Evolutionary conservation across 495 filamentous ascomycete genomes (phyloP), one percentile per base, ranked within the genome.

Genomic region (Penicillium psychrofluorescens): DNA sequence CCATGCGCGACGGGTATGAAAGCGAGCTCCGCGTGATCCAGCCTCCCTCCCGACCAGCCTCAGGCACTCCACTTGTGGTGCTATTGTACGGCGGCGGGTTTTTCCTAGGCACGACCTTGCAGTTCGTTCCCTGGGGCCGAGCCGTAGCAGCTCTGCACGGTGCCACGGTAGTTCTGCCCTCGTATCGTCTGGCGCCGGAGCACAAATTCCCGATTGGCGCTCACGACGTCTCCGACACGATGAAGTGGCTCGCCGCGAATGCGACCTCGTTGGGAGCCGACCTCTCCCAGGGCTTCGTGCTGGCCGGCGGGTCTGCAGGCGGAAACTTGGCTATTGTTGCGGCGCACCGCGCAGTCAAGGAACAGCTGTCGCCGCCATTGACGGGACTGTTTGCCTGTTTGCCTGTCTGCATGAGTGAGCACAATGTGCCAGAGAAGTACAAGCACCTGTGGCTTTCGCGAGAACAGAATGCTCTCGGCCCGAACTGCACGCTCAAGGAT

Each of bases 251-350:
- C 8, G 63, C 66, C 1, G 36, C 50, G 15, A 64, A 77, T 38
- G 63, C 65, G 10, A 33, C 43, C 0, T 28, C 40, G 2, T 38
- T 55, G 0, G 48, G 40, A 11, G 51, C 41, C 14, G 46, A 49
- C 11, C 29, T 44, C 32, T 44, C 54, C 46, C 40, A 53, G 37
- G 76, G 76, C 1, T 78, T 78, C 44, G 48, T 79, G 28, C 43
- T 78, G 31, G 72, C 72, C 22, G 76, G 76, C 6, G 61, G 58
- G 4, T 73, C 68, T 5, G 72, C 74, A 11, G 76, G 75, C 7
- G 74, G 59, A 2, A 72, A 73, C 46, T 53, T 78, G 9, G 50
- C 67, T 1, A 63, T 66, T 10, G 61, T 72, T 9, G 46, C 70
- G 3, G 55, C 62, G 1, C 67, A 71, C 49, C 57, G 62, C 0